These are phyloP conservation scores for Lophium mytilinum DNA, from an alignment of 495 filamentous ascomycete genomes.

Conservation along the genomic window DNA sequence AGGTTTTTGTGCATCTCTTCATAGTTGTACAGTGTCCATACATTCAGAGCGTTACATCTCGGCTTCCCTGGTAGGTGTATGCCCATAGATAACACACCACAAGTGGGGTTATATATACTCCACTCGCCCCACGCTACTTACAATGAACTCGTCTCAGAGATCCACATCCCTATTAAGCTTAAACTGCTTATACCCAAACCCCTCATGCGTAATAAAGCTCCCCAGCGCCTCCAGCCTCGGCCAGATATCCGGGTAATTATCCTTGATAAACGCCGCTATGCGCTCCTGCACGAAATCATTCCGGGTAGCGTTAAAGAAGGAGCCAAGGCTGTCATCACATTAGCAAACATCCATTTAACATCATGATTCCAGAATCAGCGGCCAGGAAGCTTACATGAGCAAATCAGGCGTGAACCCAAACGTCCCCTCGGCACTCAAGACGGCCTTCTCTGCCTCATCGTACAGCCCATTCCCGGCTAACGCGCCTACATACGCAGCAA, in stretches of 20 bases:
- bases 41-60: too few species aligned
- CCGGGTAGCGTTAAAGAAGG: constrained; percentile 64
- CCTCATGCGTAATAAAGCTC: constrained; percentile 7
- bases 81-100: too few species aligned
- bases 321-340: constrained; percentile 47
- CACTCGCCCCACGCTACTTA: too few species aligned
- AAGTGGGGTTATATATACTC: too few species aligned
- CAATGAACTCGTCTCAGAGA: constrained; percentile 2
- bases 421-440: constrained; percentile 56
- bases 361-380: constrained; percentile 7
- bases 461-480: constrained; percentile 61
- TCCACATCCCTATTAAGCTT: constrained; percentile 20
- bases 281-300: constrained; percentile 51
- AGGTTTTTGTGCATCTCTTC: too few species aligned
- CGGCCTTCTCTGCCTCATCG: constrained; percentile 47
- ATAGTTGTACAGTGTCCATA: too few species aligned
- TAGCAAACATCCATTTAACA: constrained; percentile 22
- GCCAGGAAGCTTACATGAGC: constrained; percentile 55
- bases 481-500: constrained; percentile 63
- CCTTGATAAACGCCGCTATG: constrained; percentile 63
- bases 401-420: constrained; percentile 56
- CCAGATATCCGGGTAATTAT: constrained; percentile 63
- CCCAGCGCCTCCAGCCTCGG: constrained; percentile 42
- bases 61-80: too few species aligned
- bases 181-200: constrained; percentile 19